Conservation (phyloP, 2,329 filamentous ascomycete genomes). For the Xylaria sp. region DNA sequence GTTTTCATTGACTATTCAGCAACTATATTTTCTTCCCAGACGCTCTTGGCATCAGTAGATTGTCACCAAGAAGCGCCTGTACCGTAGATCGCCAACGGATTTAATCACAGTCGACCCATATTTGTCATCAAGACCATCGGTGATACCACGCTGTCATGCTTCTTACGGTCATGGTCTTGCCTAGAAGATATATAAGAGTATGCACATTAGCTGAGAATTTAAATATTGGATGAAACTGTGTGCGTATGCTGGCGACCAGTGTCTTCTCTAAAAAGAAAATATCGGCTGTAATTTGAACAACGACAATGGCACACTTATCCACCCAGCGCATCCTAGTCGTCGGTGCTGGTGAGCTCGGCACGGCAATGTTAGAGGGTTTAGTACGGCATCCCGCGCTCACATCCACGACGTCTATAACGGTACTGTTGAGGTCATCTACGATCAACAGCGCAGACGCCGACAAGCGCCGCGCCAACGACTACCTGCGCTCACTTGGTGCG, state of each 20-base stretch:
- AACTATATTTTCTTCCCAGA: too few relatives aligned
- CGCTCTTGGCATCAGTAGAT: background rate
- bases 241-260: background rate
- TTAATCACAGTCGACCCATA: background rate
- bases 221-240: background rate
- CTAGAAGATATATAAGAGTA: background rate
- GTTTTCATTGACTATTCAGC: too few relatives aligned
- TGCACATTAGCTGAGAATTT: background rate
- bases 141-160: slow-evolving; percentile 4
- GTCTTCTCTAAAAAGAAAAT: background rate
- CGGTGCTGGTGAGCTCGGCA: slow-evolving; percentile 74
- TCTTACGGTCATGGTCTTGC: background rate
- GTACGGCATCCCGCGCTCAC: slow-evolving; percentile 53
- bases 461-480: slow-evolving; percentile 51
- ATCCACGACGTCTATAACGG: slow-evolving; percentile 52
- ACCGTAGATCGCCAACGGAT: slow-evolving; percentile 9
- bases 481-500: slow-evolving; percentile 53
- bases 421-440: slow-evolving; percentile 64
- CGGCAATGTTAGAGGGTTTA: slow-evolving; percentile 64
- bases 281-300: background rate
- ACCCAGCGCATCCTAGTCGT: slow-evolving; percentile 63
- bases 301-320: slow-evolving; percentile 17
- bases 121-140: slow-evolving; percentile 29
- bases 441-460: slow-evolving; percentile 53
- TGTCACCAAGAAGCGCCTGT: background rate